Percentiles rank a stretch among this genome's conserved stretches.
phyloP scores from a whole-genome alignment of 306 rosid genomes.

The Quercus mongolica region DNA sequence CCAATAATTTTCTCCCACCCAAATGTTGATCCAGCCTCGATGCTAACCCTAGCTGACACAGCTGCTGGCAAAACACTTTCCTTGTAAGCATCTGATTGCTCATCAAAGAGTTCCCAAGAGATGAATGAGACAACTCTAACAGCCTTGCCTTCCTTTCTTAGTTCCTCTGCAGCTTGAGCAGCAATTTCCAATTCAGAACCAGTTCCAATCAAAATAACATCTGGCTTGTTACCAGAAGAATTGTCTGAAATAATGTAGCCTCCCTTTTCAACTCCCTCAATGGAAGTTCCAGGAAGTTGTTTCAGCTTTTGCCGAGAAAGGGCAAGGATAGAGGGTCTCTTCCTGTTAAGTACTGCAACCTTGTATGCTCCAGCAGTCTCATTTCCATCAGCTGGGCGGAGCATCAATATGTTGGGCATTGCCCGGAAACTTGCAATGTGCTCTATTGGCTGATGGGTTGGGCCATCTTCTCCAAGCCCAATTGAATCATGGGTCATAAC shows the following conservation, averaged over 20 bases:
- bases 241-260: conserved; percentile 87
- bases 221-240: conserved; percentile 89
- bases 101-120: conserved; percentile 92
- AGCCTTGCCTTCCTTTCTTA: conserved; percentile 87
- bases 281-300: conserved; percentile 74
- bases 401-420: conserved; percentile 96
- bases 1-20: conserved; percentile 92
- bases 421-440: conserved; percentile 98
- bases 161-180: conserved; percentile 81
- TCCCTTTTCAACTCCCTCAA: conserved; percentile 91
- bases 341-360: conserved; percentile 70
- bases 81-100: conserved; percentile 87
- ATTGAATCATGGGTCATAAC: conserved; percentile 98
- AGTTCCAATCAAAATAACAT: conserved; percentile 86
- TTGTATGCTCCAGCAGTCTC: conserved; percentile 99
- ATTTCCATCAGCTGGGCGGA: conserved; percentile 96
- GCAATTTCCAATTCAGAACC: conserved; percentile 97
- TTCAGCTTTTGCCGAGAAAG: conserved; percentile 92
- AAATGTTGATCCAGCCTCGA: conserved; percentile 94
- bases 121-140: conserved; percentile 89
- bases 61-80: conserved; percentile 86
- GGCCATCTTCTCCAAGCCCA: conserved; percentile 99
- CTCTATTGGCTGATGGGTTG: conserved; percentile 99
- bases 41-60: conserved; percentile 95
- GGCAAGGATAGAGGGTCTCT: conserved; percentile 93